Evolutionary conservation across 257 asterid species (phyloP), one percentile per base, ranked within the genome.

Genomic region (Leonotis leonurus): DNA sequence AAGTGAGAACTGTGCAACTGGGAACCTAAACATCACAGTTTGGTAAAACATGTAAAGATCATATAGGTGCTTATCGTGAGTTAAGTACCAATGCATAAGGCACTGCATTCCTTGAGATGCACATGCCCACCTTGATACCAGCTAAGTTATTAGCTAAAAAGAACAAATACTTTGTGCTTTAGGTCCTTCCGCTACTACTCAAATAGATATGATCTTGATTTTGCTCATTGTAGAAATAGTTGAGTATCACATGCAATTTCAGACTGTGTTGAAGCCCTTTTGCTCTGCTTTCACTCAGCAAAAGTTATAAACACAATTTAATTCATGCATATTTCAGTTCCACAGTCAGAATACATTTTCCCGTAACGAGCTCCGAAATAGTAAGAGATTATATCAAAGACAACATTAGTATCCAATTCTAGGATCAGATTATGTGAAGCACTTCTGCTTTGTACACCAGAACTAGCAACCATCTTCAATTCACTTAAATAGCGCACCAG

Each of bases 1-100:
- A 54, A 56, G 39, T 33, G 33, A 58, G 6, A 62, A 27, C 17
- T 35, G 39, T 70, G 67, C 56, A 50, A 32, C 67, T 20, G 64
- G 24, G 70, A 40, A 16, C 22, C 62, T 37, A 55, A 51, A 43
- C 54, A 48, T 33, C 26, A 35, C 54, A 64, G 46, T 33, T 18
- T 35, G 53, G 8, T 37, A 62, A 36, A 33, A 20, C 12, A 43
- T 9, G 16, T 53, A 30, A 60, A 67, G 46, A 64, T 22, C 30
- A 65, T 35, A 65, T 49, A 18, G 26, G 51, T 20, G n/a, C n/a
- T n/a, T n/a, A n/a, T n/a, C n/a, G n/a, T n/a, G n/a, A 33, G 30
- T 40, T 69, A 40, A 46, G 26, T 39, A 37, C 45, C 55, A 62
- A 43, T 14, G 6, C 36, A 50, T 35, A 36, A 48, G 46, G 46